Base-by-base conservation (phyloP, 441 rosid species). In the Oxalis stricta region DNA sequence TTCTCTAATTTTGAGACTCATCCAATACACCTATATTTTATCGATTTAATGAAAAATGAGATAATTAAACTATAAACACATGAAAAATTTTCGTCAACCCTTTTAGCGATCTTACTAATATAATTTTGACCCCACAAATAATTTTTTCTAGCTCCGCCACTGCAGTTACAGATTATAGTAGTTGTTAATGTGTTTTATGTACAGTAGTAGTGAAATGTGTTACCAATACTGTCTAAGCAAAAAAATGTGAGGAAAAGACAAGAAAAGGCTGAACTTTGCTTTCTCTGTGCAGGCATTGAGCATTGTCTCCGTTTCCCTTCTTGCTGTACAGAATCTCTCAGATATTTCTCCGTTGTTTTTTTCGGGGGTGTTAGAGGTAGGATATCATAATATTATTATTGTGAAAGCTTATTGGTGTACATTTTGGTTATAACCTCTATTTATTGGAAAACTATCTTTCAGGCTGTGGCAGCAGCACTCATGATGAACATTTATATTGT, bases 401-500 rank as follows among this genome's bases (percentile, higher is more conserved):
- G 36, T 39, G 16, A 46, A 46, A 41, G 56, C 36, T 46, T 5
- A 10, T 20, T 21, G 15, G 15, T 41, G 45, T 19, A 10, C 36
- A 14, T 17, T 13, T 23, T 20, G 9, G 10, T 5, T 33, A 23
- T 13, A 22, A n/a, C n/a, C n/a, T n/a, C n/a, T n/a, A n/a, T n/a
- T n/a, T n/a, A n/a, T n/a, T n/a, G n/a, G n/a, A n/a, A n/a, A n/a
- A n/a, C 39, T 17, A 22, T 60, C 42, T 63, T 37, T 50, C 76
- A 84, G 95, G 98, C 96, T 38, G 73, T 85, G 62, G 73, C 59
- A 58, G 94, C 94, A 56, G 89, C 98, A 15, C 84, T 89, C 46
- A 56, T 85, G 79, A 89, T 89, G 98, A 89, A 89, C 62, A 75
- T 89, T 29, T 85, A 89, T 56, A 78, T 85, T 18, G 98, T 89